Evolutionary conservation across 495 filamentous ascomycete genomes (phyloP).

Genomic region (Penicillium silybi): DNA sequence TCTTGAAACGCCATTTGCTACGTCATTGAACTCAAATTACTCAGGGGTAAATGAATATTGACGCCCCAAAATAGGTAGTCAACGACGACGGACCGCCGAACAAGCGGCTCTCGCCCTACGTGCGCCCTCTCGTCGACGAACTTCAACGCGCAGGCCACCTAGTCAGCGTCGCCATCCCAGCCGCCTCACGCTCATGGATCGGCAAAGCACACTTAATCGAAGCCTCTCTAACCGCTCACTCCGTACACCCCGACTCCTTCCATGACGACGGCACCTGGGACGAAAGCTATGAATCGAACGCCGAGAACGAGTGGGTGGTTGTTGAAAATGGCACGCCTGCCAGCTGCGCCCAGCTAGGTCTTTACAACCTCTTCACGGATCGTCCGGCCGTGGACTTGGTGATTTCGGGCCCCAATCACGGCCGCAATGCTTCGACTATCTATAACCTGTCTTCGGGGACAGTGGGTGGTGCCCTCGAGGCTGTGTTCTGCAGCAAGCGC

Average conservation of each 20-base stretch:
- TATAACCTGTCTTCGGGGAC: slow-evolving; percentile 88
- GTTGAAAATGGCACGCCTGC: slow-evolving; percentile 81
- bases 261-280: slow-evolving; percentile 50
- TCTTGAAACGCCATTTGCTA: not conserved
- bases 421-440: slow-evolving; percentile 86
- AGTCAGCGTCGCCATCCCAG: slow-evolving; percentile 88
- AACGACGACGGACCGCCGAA: slow-evolving; percentile 97
- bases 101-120: slow-evolving; percentile 79
- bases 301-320: slow-evolving; percentile 72
- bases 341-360: slow-evolving; percentile 81
- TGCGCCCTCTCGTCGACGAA: slow-evolving; percentile 73
- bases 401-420: slow-evolving; percentile 89
- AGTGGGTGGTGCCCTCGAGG: slow-evolving; percentile 87
- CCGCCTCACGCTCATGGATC: slow-evolving; percentile 93
- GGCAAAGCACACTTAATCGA: slow-evolving; percentile 95
- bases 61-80: slow-evolving; percentile 49
- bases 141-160: slow-evolving; percentile 75
- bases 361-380: slow-evolving; percentile 80
- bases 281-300: slow-evolving; percentile 24
- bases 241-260: slow-evolving; percentile 66
- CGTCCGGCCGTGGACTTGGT: slow-evolving; percentile 77
- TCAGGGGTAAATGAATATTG: not conserved
- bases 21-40: not conserved
- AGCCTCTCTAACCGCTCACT: slow-evolving; percentile 73
- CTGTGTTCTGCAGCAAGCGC: slow-evolving; percentile 70